Evolutionary conservation across 768 basidiomycete species (phyloP).

Genomic region (Podaxis rugospora): DNA sequence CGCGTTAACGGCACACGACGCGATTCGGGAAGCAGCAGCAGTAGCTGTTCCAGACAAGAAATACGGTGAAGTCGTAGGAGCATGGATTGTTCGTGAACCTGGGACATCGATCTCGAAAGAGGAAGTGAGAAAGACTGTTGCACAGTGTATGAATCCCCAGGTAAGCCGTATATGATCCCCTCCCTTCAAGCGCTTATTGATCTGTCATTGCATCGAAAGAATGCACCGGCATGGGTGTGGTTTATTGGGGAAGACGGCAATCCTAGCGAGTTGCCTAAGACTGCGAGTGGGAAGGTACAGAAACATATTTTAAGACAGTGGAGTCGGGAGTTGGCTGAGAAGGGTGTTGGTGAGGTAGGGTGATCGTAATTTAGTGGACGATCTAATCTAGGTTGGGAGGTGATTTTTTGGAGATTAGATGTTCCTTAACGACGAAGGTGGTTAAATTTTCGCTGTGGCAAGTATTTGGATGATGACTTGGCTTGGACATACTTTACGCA

Average conservation of each 20-base stretch:
- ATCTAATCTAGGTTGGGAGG: neutral
- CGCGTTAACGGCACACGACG: conserved; percentile 47
- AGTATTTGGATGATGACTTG: neutral
- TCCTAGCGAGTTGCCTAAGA: conserved; percentile 66
- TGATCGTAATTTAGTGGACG: neutral
- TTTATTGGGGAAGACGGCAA: conserved; percentile 66
- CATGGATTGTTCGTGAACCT: conserved; percentile 62
- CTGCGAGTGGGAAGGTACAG: conserved; percentile 84
- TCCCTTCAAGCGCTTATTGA: conserved; percentile 1
- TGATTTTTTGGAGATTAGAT: neutral
- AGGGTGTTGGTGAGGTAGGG: conserved; percentile 34
- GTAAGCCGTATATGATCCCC: conserved; percentile 29
- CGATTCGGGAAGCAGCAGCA: conserved; percentile 67
- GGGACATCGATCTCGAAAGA: conserved; percentile 38
- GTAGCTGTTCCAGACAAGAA: conserved; percentile 64
- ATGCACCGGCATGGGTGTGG: conserved; percentile 81
- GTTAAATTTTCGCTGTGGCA: neutral
- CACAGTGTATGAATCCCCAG: conserved; percentile 72
- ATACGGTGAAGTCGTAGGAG: conserved; percentile 80
- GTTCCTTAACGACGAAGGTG: neutral
- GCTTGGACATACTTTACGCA: neutral
- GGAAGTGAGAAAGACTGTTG: conserved; percentile 50
- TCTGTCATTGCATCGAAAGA: conserved; percentile 35
- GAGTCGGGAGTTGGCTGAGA: conserved; percentile 52
- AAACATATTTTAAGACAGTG: conserved; percentile 74